Conservation (phyloP, 2,329 filamentous ascomycete species). For the Diaporthe capsici region DNA sequence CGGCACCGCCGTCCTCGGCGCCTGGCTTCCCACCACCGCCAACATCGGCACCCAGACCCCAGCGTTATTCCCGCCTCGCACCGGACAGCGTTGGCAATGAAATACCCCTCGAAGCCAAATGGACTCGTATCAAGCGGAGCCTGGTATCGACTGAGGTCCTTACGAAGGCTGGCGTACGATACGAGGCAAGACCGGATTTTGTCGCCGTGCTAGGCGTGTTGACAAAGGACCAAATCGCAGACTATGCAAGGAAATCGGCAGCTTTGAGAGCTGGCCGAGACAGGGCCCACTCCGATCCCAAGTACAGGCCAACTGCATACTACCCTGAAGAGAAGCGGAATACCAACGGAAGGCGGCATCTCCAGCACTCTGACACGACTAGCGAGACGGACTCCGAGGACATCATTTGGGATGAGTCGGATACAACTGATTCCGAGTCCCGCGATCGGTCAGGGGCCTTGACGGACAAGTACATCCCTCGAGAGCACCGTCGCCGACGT, state of each 20-base stretch:
- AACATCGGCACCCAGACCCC: slow-evolving; percentile 40
- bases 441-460: slow-evolving; percentile 38
- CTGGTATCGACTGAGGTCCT: slow-evolving; percentile 72
- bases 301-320: neutral
- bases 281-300: slow-evolving; percentile 41
- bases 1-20: slow-evolving; percentile 46
- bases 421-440: slow-evolving; percentile 46
- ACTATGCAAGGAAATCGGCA: slow-evolving; percentile 64
- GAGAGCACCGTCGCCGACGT: slow-evolving; percentile 41
- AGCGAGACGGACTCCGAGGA: slow-evolving; percentile 45
- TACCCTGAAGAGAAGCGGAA: slow-evolving; percentile 33
- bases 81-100: slow-evolving; percentile 70
- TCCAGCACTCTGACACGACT: slow-evolving; percentile 40
- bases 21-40: slow-evolving; percentile 43
- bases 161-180: slow-evolving; percentile 67
- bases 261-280: slow-evolving; percentile 61
- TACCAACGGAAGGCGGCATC: slow-evolving; percentile 26
- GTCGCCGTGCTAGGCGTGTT: slow-evolving; percentile 72
- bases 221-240: slow-evolving; percentile 64
- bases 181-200: slow-evolving; percentile 72
- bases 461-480: slow-evolving; percentile 41
- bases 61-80: slow-evolving; percentile 58
- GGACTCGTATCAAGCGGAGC: slow-evolving; percentile 70
- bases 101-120: slow-evolving; percentile 70
- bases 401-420: slow-evolving; percentile 49